phyloP scores from a whole-genome alignment of 1,139 yeast genomes.

The Candida glucosophila region DNA sequence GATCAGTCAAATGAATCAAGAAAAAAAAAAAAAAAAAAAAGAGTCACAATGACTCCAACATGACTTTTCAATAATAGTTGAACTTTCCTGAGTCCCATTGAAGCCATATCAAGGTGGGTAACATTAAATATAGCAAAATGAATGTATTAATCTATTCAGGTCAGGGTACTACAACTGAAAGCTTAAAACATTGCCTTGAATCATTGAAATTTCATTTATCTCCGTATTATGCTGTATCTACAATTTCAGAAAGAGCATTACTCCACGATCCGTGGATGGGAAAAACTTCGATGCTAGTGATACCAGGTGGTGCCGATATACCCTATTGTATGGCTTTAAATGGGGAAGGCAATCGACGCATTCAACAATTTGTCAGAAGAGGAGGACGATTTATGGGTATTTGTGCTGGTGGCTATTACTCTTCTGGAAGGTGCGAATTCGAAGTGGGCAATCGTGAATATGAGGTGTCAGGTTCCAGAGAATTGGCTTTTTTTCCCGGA shows the following conservation, averaged over 20 bases:
- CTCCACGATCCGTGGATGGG: slow-evolving; percentile 81
- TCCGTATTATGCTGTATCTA: slow-evolving; percentile 80
- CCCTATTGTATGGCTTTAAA: slow-evolving; percentile 69
- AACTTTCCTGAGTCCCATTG: too few relatives aligned
- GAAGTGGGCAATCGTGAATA: slow-evolving; percentile 59
- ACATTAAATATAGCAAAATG: too few relatives aligned
- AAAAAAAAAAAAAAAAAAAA: too few relatives aligned
- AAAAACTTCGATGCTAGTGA: slow-evolving; percentile 69
- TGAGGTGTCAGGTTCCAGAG: slow-evolving; percentile 84
- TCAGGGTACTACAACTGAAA: slow-evolving; percentile 80
- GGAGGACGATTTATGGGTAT: slow-evolving; percentile 86
- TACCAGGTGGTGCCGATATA: slow-evolving; percentile 96
- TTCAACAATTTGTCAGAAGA: slow-evolving; percentile 54
- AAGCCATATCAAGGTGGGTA: too few relatives aligned
- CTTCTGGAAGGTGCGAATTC: slow-evolving; percentile 69
- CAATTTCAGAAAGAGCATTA: slow-evolving; percentile 56
- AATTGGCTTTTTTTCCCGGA: slow-evolving; percentile 76
- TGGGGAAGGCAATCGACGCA: slow-evolving; percentile 57
- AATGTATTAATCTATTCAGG: slow-evolving; percentile 79
- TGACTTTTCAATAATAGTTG: too few relatives aligned
- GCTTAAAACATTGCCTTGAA: slow-evolving; percentile 77
- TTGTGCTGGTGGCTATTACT: slow-evolving; percentile 96
- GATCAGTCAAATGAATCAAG: too few relatives aligned
- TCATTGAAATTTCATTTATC: slow-evolving; percentile 68
- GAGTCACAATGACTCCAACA: too few relatives aligned